phyloP scores from a whole-genome alignment of 257 asterid species.

The Primulina eburnea region DNA sequence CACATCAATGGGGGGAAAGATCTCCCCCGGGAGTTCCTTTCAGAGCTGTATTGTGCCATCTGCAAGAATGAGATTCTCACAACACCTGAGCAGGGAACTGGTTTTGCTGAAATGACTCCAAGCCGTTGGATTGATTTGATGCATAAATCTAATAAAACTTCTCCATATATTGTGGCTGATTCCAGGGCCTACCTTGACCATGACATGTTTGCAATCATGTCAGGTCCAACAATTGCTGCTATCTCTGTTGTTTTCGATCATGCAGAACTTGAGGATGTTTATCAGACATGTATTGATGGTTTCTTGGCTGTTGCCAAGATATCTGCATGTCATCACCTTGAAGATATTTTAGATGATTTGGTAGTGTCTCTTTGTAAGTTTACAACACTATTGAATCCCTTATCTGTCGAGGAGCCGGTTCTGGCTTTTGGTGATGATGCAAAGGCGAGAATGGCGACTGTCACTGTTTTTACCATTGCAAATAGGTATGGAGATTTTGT shows the following conservation, averaged over 20 bases:
- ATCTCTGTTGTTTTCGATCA: conserved; percentile 93
- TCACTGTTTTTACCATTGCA: conserved; percentile 85
- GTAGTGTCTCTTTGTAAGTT: conserved; percentile 92
- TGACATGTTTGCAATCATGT: conserved; percentile 96
- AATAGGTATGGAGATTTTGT: conserved; percentile 89
- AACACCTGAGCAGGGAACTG: conserved; percentile 88
- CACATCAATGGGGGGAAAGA: conserved; percentile 89
- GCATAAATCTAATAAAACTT: conserved; percentile 75
- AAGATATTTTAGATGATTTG: conserved; percentile 92
- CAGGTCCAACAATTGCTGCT: conserved; percentile 98
- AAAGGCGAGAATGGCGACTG: conserved; percentile 95
- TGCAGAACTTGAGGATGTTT: conserved; percentile 91
- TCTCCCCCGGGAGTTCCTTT: conserved; percentile 84
- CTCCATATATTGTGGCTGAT: conserved; percentile 74
- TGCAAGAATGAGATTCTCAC: conserved; percentile 96
- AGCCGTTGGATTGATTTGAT: conserved; percentile 96
- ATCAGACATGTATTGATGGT: conserved; percentile 92
- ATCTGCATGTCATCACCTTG: conserved; percentile 93
- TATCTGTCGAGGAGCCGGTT: conserved; percentile 90
- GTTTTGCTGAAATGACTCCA: conserved; percentile 90
- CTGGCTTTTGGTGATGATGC: conserved; percentile 91
- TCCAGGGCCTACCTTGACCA: conserved; percentile 89
- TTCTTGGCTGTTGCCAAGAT: conserved; percentile 93
- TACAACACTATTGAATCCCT: conserved; percentile 80
- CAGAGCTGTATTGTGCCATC: conserved; percentile 79